Base-by-base conservation (phyloP, 2,329 filamentous ascomycete species). In the Ophiocordyceps camponoti-rufipedis region DNA sequence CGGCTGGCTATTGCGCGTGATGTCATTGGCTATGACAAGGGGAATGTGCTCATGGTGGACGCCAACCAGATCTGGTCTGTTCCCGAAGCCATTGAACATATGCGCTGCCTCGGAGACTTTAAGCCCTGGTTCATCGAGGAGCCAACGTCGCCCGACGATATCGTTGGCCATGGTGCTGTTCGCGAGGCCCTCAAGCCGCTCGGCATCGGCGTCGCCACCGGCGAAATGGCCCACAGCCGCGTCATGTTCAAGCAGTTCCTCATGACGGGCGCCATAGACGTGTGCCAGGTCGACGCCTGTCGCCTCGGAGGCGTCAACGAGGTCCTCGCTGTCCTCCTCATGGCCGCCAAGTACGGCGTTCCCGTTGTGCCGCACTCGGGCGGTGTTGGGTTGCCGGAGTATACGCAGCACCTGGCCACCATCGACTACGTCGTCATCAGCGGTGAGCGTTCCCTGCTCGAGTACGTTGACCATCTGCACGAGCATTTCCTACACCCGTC, bases 51-150 rank as follows among this genome's bases (percentile, higher is more conserved):
- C 54, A 94, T 94, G 86, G 80, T 93, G 12, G 86, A 94, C 65
- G 86, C 86, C 44, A 94, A 94, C 66, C 87, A 94, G 69, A 73
- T 91, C 48, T 94, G 86, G 86, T 85, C 80, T 44, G 86, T 94
- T 33, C 85, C 85, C 1, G 85, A 94, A 65, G 86, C 87, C 8
- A 86, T 94, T 54, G 75, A 74, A 50, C 86, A 89, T 69, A 93
- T 94, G 85, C 74, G 80, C 57, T 64, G 85, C 57, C 77, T 94
- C 42, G 75, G 75, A 47, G 79, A 87, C 54, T 94, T 87, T 68
- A 82, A 83, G 69, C 83, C 83, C 28, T 91, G 85, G 83, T 94
- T 94, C 67, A 94, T 94, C 58, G 87, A 94, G 67, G 87, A 94
- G 71, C 87, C 87, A 2, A 94, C 87, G 13, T 85, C 80, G 19